These are phyloP conservation scores for Suillus placidus DNA, from an alignment of 768 basidiomycete genomes.

Conservation along the genomic window DNA sequence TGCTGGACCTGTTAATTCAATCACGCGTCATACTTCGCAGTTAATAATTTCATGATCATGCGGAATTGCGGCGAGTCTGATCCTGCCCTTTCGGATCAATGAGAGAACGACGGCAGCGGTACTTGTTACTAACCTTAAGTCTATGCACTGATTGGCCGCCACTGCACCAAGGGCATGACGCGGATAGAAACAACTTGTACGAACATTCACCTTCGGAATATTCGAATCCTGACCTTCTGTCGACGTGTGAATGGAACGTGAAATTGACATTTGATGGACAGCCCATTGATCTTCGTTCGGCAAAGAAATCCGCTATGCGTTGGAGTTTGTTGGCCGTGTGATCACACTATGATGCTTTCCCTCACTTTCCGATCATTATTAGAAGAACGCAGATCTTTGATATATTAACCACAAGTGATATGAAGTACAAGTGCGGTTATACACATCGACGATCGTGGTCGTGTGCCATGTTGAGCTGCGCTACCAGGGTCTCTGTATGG, in stretches of 20 bases:
- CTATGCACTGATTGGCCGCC: background rate
- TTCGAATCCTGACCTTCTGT: background rate
- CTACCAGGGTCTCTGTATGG: background rate
- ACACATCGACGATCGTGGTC: background rate
- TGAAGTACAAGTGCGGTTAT: constrained; percentile 2
- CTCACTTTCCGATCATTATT: background rate
- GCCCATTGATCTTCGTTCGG: background rate
- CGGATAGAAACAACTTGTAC: background rate
- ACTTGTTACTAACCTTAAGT: background rate
- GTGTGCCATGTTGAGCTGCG: background rate
- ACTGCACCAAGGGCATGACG: background rate
- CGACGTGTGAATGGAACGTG: background rate
- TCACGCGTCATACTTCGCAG: background rate
- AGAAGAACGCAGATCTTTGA: background rate
- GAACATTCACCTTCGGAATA: background rate
- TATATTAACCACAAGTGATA: constrained; percentile 2
- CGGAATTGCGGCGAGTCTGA: background rate
- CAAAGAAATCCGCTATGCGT: background rate
- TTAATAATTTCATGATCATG: background rate
- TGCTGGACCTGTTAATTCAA: background rate
- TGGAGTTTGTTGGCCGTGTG: background rate
- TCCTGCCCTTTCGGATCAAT: background rate
- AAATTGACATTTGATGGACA: background rate
- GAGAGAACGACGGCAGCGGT: background rate
- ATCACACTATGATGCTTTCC: background rate